These are phyloP conservation scores for Liriodendron chinense DNA, from an alignment of 164 flowering plant species.

Conservation along the genomic window DNA sequence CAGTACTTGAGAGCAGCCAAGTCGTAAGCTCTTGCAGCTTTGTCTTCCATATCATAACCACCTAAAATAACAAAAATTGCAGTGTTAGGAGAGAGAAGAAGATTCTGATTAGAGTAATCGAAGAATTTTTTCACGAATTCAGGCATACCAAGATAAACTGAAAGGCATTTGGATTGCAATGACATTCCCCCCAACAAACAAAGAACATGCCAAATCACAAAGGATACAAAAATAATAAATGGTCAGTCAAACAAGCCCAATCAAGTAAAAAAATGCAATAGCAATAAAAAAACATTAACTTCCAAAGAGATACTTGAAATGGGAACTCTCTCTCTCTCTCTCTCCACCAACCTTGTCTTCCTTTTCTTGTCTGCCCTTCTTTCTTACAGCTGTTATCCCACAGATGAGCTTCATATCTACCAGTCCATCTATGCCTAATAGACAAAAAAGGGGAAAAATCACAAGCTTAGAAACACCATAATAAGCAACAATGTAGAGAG, in stretches of 20 bases:
- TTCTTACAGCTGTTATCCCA: slow-evolving; percentile 96
- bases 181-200: slow-evolving; percentile 20
- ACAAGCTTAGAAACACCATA: background rate
- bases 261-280: slow-evolving; percentile 14
- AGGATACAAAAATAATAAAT: background rate
- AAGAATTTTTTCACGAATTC: background rate
- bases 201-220: slow-evolving; percentile 13
- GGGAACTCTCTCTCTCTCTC: background rate
- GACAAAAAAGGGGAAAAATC: background rate
- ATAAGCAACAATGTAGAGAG: background rate
- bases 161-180: slow-evolving; percentile 17
- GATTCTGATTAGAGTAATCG: background rate
- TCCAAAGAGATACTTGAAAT: no score
- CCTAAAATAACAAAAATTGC: slow-evolving; percentile 34
- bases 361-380: slow-evolving; percentile 92
- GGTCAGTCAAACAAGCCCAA: slow-evolving; percentile 30
- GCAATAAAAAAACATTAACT: no score
- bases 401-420: slow-evolving; percentile 89
- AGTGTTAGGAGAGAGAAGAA: background rate
- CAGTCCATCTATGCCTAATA: slow-evolving; percentile 89
- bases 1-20: slow-evolving; percentile 90
- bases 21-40: slow-evolving; percentile 92
- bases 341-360: slow-evolving; percentile 76
- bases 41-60: slow-evolving; percentile 92
- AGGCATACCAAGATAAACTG: slow-evolving; percentile 75